Base-by-base conservation (phyloP, 1,139 yeast species). In the Geotrichum siamense region DNA sequence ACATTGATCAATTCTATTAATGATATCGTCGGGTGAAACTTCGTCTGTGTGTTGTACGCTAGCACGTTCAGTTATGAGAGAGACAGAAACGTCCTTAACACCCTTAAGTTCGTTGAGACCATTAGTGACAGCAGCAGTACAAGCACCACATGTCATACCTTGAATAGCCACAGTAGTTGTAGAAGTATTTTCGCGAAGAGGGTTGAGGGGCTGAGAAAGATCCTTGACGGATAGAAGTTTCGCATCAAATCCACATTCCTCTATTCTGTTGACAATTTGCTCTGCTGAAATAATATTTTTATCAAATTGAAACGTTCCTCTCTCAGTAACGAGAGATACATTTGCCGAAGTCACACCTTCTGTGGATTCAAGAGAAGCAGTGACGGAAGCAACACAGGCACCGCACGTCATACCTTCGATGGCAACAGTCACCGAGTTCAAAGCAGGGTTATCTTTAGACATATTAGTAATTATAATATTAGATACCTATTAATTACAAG, bases 111-210 rank as follows among this genome's bases (percentile, higher is more conserved):
- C 54, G 44, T 69, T 68, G 22, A 85, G 62, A 1, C 79, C 76
- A 15, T 63, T 63, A 1, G 81, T 76, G 30, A 87, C 76, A 0
- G 89, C 67, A 1, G 78, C 70, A 2, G 79, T 75, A 59, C 96
- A 87, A 1, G 93, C 75, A 2, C 91, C 83, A 58, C 96, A 87
- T 4, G 96, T 85, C 96, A 87, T 87, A 3, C 48, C 49, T 19
- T 44, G 40, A 17, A 45, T n/a, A 61, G 70, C 29, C 49, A 37
- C 2, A 9, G 31, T 26, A 3, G 47, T 38, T 19, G 34, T 23
- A 13, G 29, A 27, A 9, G 20, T 13, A 9, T 29, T 19, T 22
- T 37, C 38, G 5, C 38, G 21, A 5, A 5, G 13, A 8, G 32
- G 13, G 5, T 5, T 22, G n/a, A 5, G 4, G 12, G 34, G 21